Base-by-base conservation (phyloP, 176 grass and related monocot genomes). In the Juncus effusus region DNA sequence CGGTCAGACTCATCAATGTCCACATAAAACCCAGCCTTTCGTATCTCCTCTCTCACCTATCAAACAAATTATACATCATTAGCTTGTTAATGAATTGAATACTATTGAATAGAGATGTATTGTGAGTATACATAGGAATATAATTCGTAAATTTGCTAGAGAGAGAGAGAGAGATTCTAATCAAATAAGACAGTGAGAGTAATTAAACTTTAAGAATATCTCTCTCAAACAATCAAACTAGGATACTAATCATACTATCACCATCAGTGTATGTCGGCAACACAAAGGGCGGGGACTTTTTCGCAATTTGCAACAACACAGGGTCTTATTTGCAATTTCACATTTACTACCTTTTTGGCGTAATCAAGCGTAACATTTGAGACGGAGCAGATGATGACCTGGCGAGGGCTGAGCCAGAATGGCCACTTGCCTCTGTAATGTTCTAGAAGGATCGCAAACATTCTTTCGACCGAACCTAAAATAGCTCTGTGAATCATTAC, bases 401-500 rank as follows among this genome's bases (percentile, higher is more conserved):
- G 94, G n/a, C 94, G 94, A 76, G 94, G 94, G 80, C 94, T 97
- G 45, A 97, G 72, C 94, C 94, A 97, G 40, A 97, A 74, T 3
- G 94, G 94, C 94, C 94, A 97, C 77, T 97, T 97, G 74, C 94
- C 94, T 64, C 89, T 97, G 67, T 97, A 97, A 81, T 97, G 94
- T 75, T 97, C 94, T 79, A 97, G 83, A 65, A 97, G 88, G 76
- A 97, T 92, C 11, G 94, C 94, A 78, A 97, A 52, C 94, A 97
- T 97, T 63, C 94, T 83, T 81, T 97, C 94, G 53, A 97, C 94
- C 62, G 94, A 97, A 28, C 94, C 94, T 59, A 97, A 62, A 58
- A 97, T 92, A 39, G 88, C 88, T 40, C 94, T 86, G 78, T 93
- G 94, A 74, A 97, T 82, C 94, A 97, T 97, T 54, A 97, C 94